Evolutionary conservation across 768 basidiomycete species (phyloP), one percentile per base, ranked within the genome.

Genomic region (Rubroboletus satanas): DNA sequence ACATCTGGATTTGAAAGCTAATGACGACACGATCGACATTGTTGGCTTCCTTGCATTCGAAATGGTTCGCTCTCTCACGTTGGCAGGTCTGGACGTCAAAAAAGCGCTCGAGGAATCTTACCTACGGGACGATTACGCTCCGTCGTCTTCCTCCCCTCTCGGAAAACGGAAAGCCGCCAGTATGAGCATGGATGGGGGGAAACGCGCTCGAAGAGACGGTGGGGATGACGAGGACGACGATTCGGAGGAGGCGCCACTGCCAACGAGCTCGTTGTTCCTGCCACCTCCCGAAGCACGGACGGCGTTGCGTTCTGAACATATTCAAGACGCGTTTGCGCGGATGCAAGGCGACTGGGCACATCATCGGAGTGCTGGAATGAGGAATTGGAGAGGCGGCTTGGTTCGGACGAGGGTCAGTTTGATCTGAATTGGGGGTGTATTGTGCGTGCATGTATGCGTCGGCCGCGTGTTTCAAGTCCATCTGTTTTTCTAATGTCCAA

Each of bases 1-100:
- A 0, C 87, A 90, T 56, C 82, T 96, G 41, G 93, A 97, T 65
- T 79, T 93, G 56, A 91, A 90, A 73, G 84, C 90, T 31, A 90
- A 89, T 71, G 95, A 97, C 70, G 94, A 97, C 70, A 94, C 95
- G 3, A 79, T 95, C 64, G 95, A 98, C 66, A 95, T 97, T 55
- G 92, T 98, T 63, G 95, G 95, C 26, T 98, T 98, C 74, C 83
- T 98, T 42, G 89, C 93, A 0, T 98, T 96, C 72, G 95, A 98
- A 71, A 94, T 96, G 87, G 94, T 98, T 31, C 87, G 94, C 48
- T 90, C 92, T 3, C 81, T 98, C 45, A 94, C 93, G 0, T 79
- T 96, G 39, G 91, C 90, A 1, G 95, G 92, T 2, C 80, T 94
- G 36, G 83, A 87, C 31, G 87, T 94, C 63, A 92, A 92, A 72